Evolutionary conservation across 306 rosid genomes (phyloP).

Genomic region (Senna siamea): DNA sequence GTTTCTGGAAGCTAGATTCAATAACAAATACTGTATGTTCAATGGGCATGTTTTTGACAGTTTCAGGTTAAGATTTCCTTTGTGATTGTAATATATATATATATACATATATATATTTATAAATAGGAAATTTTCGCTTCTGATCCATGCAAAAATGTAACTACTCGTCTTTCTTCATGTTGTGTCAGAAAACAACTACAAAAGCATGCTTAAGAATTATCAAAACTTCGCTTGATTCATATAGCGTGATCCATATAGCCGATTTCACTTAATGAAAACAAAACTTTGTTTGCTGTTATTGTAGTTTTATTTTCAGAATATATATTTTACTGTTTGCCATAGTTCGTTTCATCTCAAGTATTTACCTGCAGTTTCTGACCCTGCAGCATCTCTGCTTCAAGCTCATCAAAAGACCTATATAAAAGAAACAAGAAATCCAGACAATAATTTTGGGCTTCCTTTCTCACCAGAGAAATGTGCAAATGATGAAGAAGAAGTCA

Average conservation of each 20-base stretch:
- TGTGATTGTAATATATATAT: no score
- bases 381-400: conserved; percentile 82
- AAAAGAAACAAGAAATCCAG: conserved; percentile 20
- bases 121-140: no score
- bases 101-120: no score
- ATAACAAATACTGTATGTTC: background rate
- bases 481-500: background rate
- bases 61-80: background rate
- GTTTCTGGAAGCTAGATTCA: background rate
- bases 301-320: no score
- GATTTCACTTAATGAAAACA: no score
- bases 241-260: no score
- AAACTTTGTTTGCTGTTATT: no score
- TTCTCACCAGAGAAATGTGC: conserved; percentile 9
- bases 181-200: background rate
- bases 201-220: background rate
- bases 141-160: no score
- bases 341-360: conserved; percentile 12
- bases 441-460: background rate
- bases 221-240: no score
- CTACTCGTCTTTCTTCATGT: background rate
- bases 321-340: background rate
- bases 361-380: conserved; percentile 95
- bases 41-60: background rate
- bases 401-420: conserved; percentile 81